Conservation (phyloP, 345 rosid species). For the Viola odorata region DNA sequence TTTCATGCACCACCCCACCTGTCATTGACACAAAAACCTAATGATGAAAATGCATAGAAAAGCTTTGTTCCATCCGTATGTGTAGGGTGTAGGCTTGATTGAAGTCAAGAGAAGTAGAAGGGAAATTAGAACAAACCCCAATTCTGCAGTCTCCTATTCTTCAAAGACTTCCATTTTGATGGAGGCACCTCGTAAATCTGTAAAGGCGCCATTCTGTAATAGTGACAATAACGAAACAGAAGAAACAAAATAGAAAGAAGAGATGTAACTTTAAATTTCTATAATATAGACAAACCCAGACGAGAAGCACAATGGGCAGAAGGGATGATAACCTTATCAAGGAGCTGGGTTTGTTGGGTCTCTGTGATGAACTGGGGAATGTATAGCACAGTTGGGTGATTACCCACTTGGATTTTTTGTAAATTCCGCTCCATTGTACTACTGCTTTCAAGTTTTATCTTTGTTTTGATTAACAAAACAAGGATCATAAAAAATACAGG, state of each 20-base stretch:
- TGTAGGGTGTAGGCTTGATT: neutral
- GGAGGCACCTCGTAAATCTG: conserved; percentile 65
- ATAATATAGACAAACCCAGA: neutral
- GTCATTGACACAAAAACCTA: conserved; percentile 21
- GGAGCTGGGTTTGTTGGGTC: conserved; percentile 51
- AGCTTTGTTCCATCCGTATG: neutral
- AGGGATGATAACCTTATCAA: conserved; percentile 33
- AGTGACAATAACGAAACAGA: neutral
- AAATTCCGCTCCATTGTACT: conserved; percentile 23
- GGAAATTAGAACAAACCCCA: conserved; percentile 49
- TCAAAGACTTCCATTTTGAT: conserved; percentile 80
- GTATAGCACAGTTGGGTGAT: conserved; percentile 56
- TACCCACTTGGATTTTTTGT: conserved; percentile 47
- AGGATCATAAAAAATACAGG: too few relatives aligned
- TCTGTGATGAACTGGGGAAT: conserved; percentile 58
- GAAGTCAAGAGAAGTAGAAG: neutral
- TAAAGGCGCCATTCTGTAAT: neutral
- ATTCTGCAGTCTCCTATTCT: conserved; percentile 84
- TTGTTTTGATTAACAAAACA: too few relatives aligned
- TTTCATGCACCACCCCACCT: conserved; percentile 97
- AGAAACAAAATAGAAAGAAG: neutral
- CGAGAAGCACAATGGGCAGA: too few relatives aligned
- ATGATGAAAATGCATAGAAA: too few relatives aligned
- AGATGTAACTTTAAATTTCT: neutral
- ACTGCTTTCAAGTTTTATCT: neutral